Evolutionary conservation across 768 basidiomycete species (phyloP).

Genomic region (Phlebiopsis flavidoalba): DNA sequence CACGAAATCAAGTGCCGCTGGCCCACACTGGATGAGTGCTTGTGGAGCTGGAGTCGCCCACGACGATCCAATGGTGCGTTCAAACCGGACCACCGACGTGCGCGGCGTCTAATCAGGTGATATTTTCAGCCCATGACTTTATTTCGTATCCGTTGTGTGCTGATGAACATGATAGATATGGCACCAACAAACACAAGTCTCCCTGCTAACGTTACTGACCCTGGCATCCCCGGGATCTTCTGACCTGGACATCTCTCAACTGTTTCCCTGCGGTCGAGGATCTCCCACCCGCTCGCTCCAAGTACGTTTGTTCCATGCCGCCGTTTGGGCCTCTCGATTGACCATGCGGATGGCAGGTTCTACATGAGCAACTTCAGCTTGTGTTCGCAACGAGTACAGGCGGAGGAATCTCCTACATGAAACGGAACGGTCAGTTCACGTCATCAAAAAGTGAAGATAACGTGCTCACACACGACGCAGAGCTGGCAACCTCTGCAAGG

Average conservation of each 20-base stretch:
- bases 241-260: slow-evolving; percentile 5
- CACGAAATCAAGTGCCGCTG: slow-evolving; percentile 36
- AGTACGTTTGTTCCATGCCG: background rate
- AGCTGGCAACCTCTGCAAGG: slow-evolving; percentile 20
- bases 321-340: slow-evolving; percentile 17
- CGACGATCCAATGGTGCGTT: slow-evolving; percentile 23
- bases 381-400: background rate
- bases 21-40: slow-evolving; percentile 36
- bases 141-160: background rate
- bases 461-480: slow-evolving; percentile 4
- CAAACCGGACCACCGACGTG: background rate
- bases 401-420: slow-evolving; percentile 21
- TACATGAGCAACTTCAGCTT: background rate
- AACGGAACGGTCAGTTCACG: slow-evolving; percentile 20
- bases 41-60: slow-evolving; percentile 18
- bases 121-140: background rate
- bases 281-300: background rate
- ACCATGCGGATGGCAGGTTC: slow-evolving; percentile 13
- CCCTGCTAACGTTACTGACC: slow-evolving; percentile 3
- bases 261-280: background rate
- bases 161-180: background rate
- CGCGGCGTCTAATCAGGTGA: slow-evolving; percentile 1
- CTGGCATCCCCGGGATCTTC: slow-evolving; percentile 1
- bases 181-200: background rate
- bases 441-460: background rate